Percentiles rank a stretch among this genome's conserved stretches.
Conservation (phyloP, 1,284 basidiomycete species). For the Malassezia japonica region DNA sequence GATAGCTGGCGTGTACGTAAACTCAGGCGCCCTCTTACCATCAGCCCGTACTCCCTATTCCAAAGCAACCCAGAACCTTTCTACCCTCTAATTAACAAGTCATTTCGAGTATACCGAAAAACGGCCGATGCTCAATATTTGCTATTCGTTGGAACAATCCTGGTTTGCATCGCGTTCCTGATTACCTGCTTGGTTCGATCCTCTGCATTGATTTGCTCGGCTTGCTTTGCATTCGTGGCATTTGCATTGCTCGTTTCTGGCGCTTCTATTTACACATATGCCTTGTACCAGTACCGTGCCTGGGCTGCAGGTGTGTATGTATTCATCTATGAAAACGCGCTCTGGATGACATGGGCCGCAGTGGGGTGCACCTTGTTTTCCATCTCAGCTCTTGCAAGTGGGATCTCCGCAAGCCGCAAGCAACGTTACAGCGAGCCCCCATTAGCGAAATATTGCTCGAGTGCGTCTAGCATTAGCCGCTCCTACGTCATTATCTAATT, state of each 20-base stretch:
- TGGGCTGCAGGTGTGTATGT: constrained; percentile 16
- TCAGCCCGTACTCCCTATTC: neutral
- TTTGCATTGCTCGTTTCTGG: constrained; percentile 31
- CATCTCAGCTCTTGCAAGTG: constrained; percentile 12
- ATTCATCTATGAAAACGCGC: constrained; percentile 33
- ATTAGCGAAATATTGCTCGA: no score
- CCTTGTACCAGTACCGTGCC: constrained; percentile 25
- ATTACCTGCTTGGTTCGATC: constrained; percentile 30
- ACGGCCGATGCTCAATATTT: constrained; percentile 32
- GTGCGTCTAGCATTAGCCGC: no score
- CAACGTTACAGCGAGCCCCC: no score
- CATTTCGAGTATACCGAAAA: neutral
- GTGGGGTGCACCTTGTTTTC: constrained; percentile 26
- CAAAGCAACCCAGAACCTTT: neutral
- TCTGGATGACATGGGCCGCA: constrained; percentile 42
- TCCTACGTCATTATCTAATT: no score
- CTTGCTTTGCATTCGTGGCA: constrained; percentile 31
- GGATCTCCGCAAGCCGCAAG: neutral
- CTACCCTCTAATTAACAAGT: no score
- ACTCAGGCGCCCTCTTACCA: neutral
- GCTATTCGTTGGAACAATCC: constrained; percentile 40
- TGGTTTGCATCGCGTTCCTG: constrained; percentile 36
- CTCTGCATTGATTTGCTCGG: constrained; percentile 34
- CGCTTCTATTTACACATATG: constrained; percentile 38
- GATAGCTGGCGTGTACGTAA: constrained; percentile 8